Percentiles rank a stretch among this genome's conserved stretches.
Evolutionary conservation across 106 monocot species (phyloP).

Genomic region (Dendrobium chrysotoxum): DNA sequence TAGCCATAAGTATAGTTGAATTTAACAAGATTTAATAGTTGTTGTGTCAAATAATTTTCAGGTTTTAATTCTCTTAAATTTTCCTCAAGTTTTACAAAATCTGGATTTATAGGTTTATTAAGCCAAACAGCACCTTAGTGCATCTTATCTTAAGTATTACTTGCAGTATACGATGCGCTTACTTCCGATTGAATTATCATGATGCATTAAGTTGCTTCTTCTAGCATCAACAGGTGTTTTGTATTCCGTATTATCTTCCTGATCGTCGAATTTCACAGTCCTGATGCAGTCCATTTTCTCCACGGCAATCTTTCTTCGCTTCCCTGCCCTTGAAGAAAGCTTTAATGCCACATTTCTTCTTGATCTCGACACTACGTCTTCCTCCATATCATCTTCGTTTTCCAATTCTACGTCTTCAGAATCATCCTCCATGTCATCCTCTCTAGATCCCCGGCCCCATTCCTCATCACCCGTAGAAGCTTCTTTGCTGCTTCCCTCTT

Average conservation of each 20-base stretch:
- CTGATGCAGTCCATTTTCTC: conserved; percentile 30
- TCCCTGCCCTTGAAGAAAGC: conserved; percentile 15
- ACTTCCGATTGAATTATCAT: conserved; percentile 17
- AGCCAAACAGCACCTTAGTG: too few relatives aligned
- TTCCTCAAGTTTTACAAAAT: too few relatives aligned
- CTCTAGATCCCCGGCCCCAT: conserved; percentile 30
- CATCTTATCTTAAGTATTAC: neutral
- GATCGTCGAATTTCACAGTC: conserved; percentile 35
- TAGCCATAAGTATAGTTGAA: too few relatives aligned
- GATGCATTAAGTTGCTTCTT: neutral
- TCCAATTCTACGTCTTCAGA: conserved; percentile 46
- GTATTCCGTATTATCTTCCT: neutral
- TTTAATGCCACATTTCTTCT: conserved; percentile 11
- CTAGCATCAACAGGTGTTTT: neutral
- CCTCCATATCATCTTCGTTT: conserved; percentile 33
- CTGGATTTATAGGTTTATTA: too few relatives aligned
- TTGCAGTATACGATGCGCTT: conserved; percentile 13
- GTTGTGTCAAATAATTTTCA: too few relatives aligned
- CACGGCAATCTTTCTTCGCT: conserved; percentile 44
- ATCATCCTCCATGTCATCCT: conserved; percentile 21
- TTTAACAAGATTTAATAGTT: too few relatives aligned
- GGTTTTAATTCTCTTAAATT: too few relatives aligned
- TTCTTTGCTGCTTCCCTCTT: conserved; percentile 14
- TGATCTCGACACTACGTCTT: conserved; percentile 13
- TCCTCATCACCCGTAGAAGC: conserved; percentile 47